Conservation (phyloP, 2,329 filamentous ascomycete species). For the Aspergillus floridensis region DNA sequence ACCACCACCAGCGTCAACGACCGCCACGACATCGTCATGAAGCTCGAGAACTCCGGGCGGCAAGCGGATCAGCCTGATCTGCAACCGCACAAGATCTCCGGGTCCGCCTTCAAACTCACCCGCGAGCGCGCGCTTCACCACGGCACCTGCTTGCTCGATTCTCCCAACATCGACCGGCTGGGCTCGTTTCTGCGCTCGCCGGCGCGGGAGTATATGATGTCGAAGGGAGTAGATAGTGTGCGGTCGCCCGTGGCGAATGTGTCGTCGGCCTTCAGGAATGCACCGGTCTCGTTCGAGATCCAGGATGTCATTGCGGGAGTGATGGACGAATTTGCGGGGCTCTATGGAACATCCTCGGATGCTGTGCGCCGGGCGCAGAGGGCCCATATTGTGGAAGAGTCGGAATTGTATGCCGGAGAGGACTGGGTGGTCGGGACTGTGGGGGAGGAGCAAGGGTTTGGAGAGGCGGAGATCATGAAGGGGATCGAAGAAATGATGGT, state of each 20-base stretch:
- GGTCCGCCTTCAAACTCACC: conserved; percentile 92
- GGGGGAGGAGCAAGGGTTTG: conserved; percentile 49
- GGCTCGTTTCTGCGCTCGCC: conserved; percentile 73
- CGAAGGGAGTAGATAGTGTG: conserved; percentile 87
- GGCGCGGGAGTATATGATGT: conserved; percentile 70
- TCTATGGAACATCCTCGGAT: conserved; percentile 57
- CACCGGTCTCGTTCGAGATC: conserved; percentile 48
- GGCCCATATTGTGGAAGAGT: conserved; percentile 32
- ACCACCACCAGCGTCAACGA: conserved; percentile 73
- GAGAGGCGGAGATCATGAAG: conserved; percentile 55
- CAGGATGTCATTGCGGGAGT: conserved; percentile 54
- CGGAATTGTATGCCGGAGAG: conserved; percentile 34
- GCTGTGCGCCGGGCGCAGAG: conserved; percentile 33
- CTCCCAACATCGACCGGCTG: conserved; percentile 70
- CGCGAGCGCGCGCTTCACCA: conserved; percentile 80
- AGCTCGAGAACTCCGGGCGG: conserved; percentile 39
- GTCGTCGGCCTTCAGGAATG: conserved; percentile 51
- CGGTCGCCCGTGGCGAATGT: conserved; percentile 82
- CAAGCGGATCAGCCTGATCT: neutral
- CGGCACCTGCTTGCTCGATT: conserved; percentile 80
- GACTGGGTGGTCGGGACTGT: conserved; percentile 46
- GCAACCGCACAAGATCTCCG: conserved; percentile 74
- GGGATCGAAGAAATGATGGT: conserved; percentile 60
- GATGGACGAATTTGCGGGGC: conserved; percentile 60
- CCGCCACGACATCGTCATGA: conserved; percentile 88